Conservation (phyloP, 2,329 filamentous ascomycete genomes). For the Rachicladosporium sp. region DNA sequence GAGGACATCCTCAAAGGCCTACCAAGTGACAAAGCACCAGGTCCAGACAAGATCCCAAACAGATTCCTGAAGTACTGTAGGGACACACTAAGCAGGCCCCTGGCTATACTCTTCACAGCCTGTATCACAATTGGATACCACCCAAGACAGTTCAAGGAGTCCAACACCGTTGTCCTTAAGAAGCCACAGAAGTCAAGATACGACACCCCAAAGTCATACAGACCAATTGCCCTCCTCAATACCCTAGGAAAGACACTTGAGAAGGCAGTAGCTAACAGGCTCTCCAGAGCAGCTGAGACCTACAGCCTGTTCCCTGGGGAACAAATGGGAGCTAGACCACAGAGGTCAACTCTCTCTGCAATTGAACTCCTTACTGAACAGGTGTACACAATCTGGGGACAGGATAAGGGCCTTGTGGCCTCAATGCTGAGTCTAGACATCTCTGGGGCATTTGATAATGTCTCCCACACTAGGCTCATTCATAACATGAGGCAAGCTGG, state of each 20-base stretch:
- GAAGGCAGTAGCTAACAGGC: no score
- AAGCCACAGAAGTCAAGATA: slow-evolving; percentile 17
- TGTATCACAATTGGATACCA: slow-evolving; percentile 14
- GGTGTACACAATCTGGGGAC: slow-evolving; percentile 11
- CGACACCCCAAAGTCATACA: slow-evolving; percentile 14
- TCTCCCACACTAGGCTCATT: slow-evolving; percentile 25
- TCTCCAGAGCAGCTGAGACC: no score
- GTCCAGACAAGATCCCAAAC: no score
- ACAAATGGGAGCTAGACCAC: slow-evolving; percentile 19
- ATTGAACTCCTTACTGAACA: slow-evolving; percentile 17
- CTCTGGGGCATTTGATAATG: slow-evolving; percentile 21
- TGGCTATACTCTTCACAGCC: no score
- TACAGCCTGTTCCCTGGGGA: slow-evolving; percentile 14
- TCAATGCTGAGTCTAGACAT: slow-evolving; percentile 22
- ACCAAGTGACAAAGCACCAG: no score
- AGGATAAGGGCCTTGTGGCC: slow-evolving; percentile 13
- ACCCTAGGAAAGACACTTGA: slow-evolving; percentile 21
- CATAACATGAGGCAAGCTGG: slow-evolving; percentile 21
- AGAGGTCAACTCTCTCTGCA: slow-evolving; percentile 16
- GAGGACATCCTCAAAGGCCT: no score
- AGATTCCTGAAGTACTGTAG: no score
- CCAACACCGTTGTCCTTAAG: slow-evolving; percentile 16
- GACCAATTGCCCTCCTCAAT: slow-evolving; percentile 17
- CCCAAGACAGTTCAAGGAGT: slow-evolving; percentile 13
- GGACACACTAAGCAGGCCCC: no score